A percentile compares a stretch with the other conserved stretches of the same genome.
Conservation (phyloP, 1,284 basidiomycete genomes). For the Bondarzewia mesenterica region DNA sequence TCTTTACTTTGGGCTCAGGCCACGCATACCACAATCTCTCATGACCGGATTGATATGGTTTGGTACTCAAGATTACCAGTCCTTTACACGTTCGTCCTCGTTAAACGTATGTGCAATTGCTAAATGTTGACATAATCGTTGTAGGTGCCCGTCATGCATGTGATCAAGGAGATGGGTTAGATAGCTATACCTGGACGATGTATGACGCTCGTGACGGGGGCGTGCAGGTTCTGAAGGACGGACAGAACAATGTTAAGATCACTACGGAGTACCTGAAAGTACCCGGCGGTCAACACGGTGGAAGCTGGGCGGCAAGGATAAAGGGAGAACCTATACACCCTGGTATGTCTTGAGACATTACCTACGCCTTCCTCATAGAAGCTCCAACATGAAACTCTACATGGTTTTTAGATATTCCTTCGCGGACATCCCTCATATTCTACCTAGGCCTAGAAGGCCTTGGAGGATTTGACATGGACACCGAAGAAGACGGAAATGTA, state of each 20-base stretch:
- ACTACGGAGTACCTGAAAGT: constrained; percentile 84
- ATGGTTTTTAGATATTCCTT: constrained; percentile 34
- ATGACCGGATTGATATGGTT: constrained; percentile 93
- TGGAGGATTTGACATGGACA: constrained; percentile 75
- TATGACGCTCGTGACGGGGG: constrained; percentile 85
- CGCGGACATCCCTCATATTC: constrained; percentile 71
- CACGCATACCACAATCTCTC: constrained; percentile 77
- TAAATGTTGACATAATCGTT: too few species aligned
- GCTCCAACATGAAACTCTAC: constrained; percentile 6
- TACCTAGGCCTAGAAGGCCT: constrained; percentile 84
- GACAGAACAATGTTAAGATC: constrained; percentile 75
- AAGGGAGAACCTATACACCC: constrained; percentile 73
- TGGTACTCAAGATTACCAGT: constrained; percentile 74
- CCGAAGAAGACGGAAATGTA: constrained; percentile 67
- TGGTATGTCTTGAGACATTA: constrained; percentile 31
- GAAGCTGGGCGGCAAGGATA: constrained; percentile 86
- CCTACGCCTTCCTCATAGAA: constrained; percentile 1
- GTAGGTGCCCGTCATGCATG: constrained; percentile 82
- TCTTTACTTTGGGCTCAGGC: constrained; percentile 87
- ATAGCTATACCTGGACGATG: constrained; percentile 80
- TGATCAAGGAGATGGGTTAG: constrained; percentile 78
- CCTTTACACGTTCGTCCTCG: too few species aligned
- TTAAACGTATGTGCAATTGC: too few species aligned
- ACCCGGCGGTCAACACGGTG: constrained; percentile 70
- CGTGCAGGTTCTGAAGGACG: constrained; percentile 77